Evolutionary conservation across 495 filamentous ascomycete species (phyloP).

Genomic region (Daldinia bambusicola): DNA sequence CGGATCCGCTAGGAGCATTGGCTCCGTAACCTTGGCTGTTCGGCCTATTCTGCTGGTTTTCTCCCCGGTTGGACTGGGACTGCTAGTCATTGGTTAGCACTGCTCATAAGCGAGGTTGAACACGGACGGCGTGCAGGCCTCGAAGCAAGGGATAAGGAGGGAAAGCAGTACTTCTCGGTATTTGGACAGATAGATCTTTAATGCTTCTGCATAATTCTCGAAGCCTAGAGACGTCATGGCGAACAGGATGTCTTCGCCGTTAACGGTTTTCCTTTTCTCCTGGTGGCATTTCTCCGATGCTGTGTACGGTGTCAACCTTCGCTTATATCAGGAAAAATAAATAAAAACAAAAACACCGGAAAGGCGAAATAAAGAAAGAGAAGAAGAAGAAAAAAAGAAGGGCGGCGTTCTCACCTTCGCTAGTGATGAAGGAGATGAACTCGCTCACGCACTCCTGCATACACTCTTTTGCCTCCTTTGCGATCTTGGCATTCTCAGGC

Average conservation of each 20-base stretch:
- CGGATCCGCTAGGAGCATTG: constrained; percentile 56
- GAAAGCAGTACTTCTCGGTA: constrained; percentile 89
- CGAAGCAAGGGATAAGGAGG: constrained; percentile 33
- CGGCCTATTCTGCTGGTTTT: constrained; percentile 74
- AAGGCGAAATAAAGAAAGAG: too few relatives aligned
- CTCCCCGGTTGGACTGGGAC: constrained; percentile 80
- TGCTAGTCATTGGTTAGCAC: constrained; percentile 59
- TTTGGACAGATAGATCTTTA: constrained; percentile 97
- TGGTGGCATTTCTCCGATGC: constrained; percentile 99
- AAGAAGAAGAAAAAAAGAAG: constrained; percentile 23
- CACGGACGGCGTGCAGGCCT: constrained; percentile 14
- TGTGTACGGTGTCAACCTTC: constrained; percentile 57
- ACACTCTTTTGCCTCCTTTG: constrained; percentile 98
- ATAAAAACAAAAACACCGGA: constrained; percentile 20
- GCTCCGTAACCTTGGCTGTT: constrained; percentile 75
- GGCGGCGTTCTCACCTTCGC: constrained; percentile 76
- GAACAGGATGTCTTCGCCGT: constrained; percentile 97
- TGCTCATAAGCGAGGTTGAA: constrained; percentile 26
- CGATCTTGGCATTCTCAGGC: constrained; percentile 98
- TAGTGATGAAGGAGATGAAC: constrained; percentile 99
- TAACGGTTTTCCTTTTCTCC: constrained; percentile 98
- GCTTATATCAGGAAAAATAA: constrained; percentile 27
- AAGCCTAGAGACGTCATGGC: constrained; percentile 99
- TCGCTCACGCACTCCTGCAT: constrained; percentile 99
- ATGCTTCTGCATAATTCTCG: constrained; percentile 97